phyloP scores from a whole-genome alignment of 768 basidiomycete species.

The Lyophyllum semitale region DNA sequence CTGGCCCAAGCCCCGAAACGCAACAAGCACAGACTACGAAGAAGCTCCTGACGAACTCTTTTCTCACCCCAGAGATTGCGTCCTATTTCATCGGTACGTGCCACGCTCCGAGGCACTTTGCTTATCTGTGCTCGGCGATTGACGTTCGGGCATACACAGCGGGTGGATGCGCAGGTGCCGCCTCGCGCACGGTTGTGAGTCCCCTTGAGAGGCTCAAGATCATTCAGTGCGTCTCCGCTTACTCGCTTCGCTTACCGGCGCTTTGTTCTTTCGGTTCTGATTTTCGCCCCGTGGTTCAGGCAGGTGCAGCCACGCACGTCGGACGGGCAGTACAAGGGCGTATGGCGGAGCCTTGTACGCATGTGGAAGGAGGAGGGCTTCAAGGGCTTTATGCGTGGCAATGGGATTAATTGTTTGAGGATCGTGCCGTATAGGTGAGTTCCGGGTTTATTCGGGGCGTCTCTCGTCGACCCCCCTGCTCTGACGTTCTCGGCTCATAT shows the following conservation, averaged over 20 bases:
- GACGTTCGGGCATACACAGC: constrained; percentile 30
- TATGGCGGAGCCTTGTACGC: constrained; percentile 79
- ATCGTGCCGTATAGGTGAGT: constrained; percentile 85
- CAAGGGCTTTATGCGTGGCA: constrained; percentile 91
- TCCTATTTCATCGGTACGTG: constrained; percentile 46
- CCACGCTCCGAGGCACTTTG: neutral
- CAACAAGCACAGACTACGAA: constrained; percentile 8
- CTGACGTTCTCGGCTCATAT: neutral
- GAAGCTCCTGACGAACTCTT: constrained; percentile 14
- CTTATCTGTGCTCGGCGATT: constrained; percentile 7
- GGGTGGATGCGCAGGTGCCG: constrained; percentile 61
- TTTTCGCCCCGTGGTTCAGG: constrained; percentile 41
- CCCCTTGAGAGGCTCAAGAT: constrained; percentile 95
- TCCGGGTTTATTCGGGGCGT: neutral
- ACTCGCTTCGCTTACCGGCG: constrained; percentile 6
- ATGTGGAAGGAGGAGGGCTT: constrained; percentile 97
- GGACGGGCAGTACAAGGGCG: constrained; percentile 75
- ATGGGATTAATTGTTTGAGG: constrained; percentile 82
- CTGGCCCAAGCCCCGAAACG: neutral
- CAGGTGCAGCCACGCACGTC: constrained; percentile 83
- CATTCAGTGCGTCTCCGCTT: constrained; percentile 70
- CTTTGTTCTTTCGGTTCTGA: constrained; percentile 1
- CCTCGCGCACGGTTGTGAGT: constrained; percentile 89
- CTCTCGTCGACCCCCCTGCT: neutral
- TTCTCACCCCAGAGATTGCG: constrained; percentile 38